These are phyloP conservation scores for Salix caprea DNA, from an alignment of 345 rosid genomes.

Conservation along the genomic window DNA sequence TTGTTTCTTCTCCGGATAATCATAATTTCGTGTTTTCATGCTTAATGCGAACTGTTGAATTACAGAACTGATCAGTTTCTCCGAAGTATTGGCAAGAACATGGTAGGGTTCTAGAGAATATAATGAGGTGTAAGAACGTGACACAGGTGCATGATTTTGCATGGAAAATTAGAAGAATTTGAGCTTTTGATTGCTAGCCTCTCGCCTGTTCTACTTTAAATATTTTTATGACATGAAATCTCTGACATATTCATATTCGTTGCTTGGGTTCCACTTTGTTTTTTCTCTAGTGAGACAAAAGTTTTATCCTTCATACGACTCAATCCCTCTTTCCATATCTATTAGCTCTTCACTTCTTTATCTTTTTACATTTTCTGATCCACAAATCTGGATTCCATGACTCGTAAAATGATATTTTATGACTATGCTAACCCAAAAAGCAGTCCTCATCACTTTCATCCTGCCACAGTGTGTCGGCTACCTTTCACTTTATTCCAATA, in stretches of 20 bases:
- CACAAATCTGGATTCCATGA: slow-evolving; percentile 21
- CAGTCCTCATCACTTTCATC: slow-evolving; percentile 25
- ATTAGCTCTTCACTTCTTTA: not conserved
- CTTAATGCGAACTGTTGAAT: not conserved
- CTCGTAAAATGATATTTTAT: not conserved
- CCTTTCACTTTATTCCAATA: slow-evolving; percentile 50
- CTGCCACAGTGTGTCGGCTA: slow-evolving; percentile 35
- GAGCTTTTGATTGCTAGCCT: not conserved
- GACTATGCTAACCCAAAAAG: slow-evolving; percentile 6
- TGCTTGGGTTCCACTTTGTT: slow-evolving; percentile 46
- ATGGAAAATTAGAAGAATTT: slow-evolving; percentile 19
- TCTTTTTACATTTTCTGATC: slow-evolving; percentile 22
- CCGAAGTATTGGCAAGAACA: not conserved
- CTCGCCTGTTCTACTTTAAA: not conserved
- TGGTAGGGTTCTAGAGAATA: not conserved
- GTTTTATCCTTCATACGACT: slow-evolving; percentile 25
- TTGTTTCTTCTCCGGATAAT: not conserved
- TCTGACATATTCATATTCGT: slow-evolving; percentile 47
- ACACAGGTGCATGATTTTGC: slow-evolving; percentile 38
- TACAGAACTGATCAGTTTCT: not conserved
- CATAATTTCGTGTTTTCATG: not conserved
- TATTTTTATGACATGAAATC: not conserved
- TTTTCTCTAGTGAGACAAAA: slow-evolving; percentile 45
- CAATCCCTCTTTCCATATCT: not conserved
- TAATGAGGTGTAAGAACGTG: slow-evolving; percentile 14